Conservation (phyloP, 176 grass and related monocot species). For the Chloris gayana region DNA sequence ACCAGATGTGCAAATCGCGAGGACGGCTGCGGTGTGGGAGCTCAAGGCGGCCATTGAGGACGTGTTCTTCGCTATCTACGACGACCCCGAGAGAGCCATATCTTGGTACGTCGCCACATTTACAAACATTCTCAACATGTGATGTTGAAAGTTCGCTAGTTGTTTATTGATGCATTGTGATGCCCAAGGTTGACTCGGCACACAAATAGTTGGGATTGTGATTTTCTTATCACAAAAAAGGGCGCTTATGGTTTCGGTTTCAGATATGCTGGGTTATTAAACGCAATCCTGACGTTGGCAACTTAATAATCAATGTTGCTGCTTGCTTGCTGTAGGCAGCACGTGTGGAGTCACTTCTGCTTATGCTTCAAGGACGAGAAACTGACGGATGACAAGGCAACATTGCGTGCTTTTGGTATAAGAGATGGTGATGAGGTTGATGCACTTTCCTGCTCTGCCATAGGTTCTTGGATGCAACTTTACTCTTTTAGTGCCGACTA, state of each 20-base stretch:
- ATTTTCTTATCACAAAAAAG: not conserved
- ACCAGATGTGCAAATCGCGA: conserved; percentile 62
- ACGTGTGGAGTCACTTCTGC: conserved; percentile 97
- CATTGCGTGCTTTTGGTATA: conserved; percentile 67
- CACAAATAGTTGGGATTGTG: too few relatives aligned
- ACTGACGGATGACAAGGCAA: conserved; percentile 73
- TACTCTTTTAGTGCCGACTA: conserved; percentile 32
- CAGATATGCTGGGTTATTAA: conserved; percentile 13
- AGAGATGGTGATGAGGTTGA: conserved; percentile 87
- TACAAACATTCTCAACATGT: not conserved
- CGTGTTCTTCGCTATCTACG: conserved; percentile 47
- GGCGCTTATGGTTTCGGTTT: not conserved
- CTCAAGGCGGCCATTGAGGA: conserved; percentile 74
- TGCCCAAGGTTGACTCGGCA: not conserved
- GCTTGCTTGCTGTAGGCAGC: conserved; percentile 60
- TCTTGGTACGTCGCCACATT: conserved; percentile 56
- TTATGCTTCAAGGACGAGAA: conserved; percentile 73
- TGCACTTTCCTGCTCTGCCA: not conserved
- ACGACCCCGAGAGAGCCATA: conserved; percentile 44
- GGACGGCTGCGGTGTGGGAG: conserved; percentile 56
- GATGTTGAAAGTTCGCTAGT: not conserved
- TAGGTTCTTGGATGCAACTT: too few relatives aligned
- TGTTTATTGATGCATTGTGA: not conserved
- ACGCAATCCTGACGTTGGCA: not conserved
- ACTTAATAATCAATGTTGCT: conserved; percentile 15